Conservation (phyloP, 2,329 filamentous ascomycete species). For the Xylaria sp. region DNA sequence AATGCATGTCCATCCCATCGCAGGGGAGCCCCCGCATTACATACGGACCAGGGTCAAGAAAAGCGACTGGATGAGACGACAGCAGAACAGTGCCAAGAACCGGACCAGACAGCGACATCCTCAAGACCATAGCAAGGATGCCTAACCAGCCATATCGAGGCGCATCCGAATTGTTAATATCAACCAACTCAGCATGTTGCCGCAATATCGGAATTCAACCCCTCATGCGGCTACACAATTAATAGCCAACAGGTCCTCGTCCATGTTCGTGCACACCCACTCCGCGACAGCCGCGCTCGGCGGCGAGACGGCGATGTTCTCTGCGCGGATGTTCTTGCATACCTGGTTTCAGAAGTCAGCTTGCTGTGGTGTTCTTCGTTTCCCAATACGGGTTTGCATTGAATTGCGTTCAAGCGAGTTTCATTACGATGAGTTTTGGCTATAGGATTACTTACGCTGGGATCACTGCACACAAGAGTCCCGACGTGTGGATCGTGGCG, state of each 20-base stretch:
- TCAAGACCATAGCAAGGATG: too few species aligned
- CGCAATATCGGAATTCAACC: background rate
- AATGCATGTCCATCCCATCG: too few species aligned
- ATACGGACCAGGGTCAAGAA: too few species aligned
- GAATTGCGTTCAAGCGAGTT: too few species aligned
- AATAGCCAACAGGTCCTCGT: constrained; percentile 31
- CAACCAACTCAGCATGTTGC: too few species aligned
- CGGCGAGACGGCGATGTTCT: constrained; percentile 33
- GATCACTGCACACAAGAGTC: constrained; percentile 39
- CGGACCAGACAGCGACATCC: too few species aligned
- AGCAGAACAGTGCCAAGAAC: too few species aligned
- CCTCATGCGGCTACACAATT: constrained; percentile 26
- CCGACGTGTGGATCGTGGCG: constrained; percentile 38
- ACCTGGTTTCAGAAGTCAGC: constrained; percentile 24
- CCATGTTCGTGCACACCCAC: constrained; percentile 39
- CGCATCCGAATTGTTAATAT: too few species aligned
- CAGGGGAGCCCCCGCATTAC: too few species aligned
- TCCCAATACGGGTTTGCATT: background rate
- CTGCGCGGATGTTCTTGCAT: constrained; percentile 36
- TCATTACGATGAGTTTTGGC: background rate
- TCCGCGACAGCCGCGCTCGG: constrained; percentile 30
- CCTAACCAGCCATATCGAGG: too few species aligned
- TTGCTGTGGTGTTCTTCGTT: background rate
- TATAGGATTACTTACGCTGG: constrained; percentile 27
- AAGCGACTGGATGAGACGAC: too few species aligned